Percentiles rank a stretch among this genome's conserved stretches.
Evolutionary conservation across 1,284 basidiomycete species (phyloP).

Genomic region (Rhodofomes roseus): DNA sequence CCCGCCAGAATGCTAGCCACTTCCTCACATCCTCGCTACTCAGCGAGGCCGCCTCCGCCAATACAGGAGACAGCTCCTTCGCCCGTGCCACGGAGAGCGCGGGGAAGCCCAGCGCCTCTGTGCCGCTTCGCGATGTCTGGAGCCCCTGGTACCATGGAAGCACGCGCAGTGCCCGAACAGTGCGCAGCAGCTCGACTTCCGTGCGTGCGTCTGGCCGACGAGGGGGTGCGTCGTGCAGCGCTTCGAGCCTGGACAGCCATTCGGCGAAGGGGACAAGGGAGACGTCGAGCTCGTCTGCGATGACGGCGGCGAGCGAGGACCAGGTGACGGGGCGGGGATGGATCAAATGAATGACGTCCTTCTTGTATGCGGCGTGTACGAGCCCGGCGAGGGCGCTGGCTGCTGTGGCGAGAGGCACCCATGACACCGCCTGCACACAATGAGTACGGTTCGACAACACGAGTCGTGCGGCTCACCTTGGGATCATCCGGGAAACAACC

Average conservation of each 20-base stretch:
- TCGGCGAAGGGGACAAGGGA: slow-evolving; percentile 19
- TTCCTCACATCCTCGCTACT: not conserved
- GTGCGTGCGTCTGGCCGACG: not conserved
- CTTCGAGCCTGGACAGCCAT: slow-evolving; percentile 18
- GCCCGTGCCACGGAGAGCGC: not conserved
- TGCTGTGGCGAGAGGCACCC: slow-evolving; percentile 23
- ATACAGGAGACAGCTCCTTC: not conserved
- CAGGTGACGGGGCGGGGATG: slow-evolving; percentile 25
- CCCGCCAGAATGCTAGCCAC: not conserved
- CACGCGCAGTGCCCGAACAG: not conserved
- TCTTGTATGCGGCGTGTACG: slow-evolving; percentile 7
- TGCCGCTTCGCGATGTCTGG: not conserved
- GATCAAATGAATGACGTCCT: slow-evolving; percentile 25
- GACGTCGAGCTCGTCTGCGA: slow-evolving; percentile 15
- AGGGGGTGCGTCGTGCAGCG: not conserved
- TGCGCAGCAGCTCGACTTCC: not conserved
- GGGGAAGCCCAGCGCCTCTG: not conserved
- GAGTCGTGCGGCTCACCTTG: slow-evolving; percentile 13
- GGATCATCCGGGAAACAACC: slow-evolving; percentile 24
- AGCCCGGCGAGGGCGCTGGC: slow-evolving; percentile 22
- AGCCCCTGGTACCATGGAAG: not conserved
- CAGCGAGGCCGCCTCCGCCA: not conserved
- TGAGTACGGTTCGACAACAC: slow-evolving; percentile 10
- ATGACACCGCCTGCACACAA: slow-evolving; percentile 14
- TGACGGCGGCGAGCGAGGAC: slow-evolving; percentile 14